phyloP scores from a whole-genome alignment of 495 filamentous ascomycete species.

The Acidomyces sp. region DNA sequence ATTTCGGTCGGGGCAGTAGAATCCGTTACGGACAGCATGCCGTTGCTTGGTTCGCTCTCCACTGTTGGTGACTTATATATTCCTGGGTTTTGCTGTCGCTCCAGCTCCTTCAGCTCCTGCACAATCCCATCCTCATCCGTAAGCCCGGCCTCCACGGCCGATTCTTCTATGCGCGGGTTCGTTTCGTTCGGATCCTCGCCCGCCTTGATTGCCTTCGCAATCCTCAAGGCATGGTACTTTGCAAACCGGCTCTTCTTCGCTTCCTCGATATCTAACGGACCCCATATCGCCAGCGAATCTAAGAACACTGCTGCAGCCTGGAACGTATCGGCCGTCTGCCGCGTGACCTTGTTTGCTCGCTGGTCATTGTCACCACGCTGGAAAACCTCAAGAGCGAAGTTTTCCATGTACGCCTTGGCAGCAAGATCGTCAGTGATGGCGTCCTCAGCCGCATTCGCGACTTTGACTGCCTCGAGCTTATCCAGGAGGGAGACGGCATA shows the following conservation, averaged over 20 bases:
- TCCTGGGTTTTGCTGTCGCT: slow-evolving; percentile 20
- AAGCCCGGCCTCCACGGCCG: no score
- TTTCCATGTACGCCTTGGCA: slow-evolving; percentile 81
- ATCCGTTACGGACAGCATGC: neutral
- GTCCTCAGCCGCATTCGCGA: slow-evolving; percentile 47
- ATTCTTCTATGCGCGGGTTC: slow-evolving; percentile 54
- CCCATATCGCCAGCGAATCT: slow-evolving; percentile 77
- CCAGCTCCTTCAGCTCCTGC: slow-evolving; percentile 46
- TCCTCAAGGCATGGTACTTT: slow-evolving; percentile 88
- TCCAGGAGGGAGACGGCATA: slow-evolving; percentile 83
- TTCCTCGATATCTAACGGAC: slow-evolving; percentile 56
- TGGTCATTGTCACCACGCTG: slow-evolving; percentile 69
- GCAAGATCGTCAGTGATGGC: slow-evolving; percentile 70
- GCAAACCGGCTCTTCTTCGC: slow-evolving; percentile 84
- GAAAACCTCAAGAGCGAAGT: slow-evolving; percentile 83
- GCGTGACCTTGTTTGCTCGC: slow-evolving; percentile 73
- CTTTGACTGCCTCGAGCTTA: slow-evolving; percentile 77
- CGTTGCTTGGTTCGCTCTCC: slow-evolving; percentile 1
- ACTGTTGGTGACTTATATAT: slow-evolving; percentile 8
- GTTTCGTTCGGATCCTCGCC: slow-evolving; percentile 86
- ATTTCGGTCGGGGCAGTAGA: neutral
- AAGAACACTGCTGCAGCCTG: slow-evolving; percentile 84
- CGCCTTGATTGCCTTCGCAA: slow-evolving; percentile 77
- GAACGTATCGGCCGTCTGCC: slow-evolving; percentile 89
- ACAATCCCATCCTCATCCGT: slow-evolving; percentile 44